Evolutionary conservation across 768 basidiomycete species (phyloP).

Genomic region (Pleurotus eryngii): DNA sequence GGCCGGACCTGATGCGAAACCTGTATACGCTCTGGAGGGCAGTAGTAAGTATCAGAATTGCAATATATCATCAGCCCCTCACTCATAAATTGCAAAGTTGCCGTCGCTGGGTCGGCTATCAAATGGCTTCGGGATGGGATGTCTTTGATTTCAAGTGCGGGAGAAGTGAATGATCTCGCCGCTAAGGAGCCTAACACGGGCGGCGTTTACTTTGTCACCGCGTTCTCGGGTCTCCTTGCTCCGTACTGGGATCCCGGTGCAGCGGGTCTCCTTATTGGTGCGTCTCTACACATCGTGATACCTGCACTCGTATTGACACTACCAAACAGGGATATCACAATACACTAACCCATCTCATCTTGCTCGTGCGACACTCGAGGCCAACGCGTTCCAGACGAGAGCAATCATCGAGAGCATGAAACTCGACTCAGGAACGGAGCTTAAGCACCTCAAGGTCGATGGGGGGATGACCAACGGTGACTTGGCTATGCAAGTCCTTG

Average conservation of each 20-base stretch:
- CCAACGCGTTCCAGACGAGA: slow-evolving; percentile 93
- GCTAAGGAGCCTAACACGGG: slow-evolving; percentile 73
- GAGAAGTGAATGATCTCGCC: slow-evolving; percentile 84
- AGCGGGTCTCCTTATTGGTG: slow-evolving; percentile 80
- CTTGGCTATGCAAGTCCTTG: slow-evolving; percentile 80
- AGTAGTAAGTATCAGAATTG: slow-evolving; percentile 56
- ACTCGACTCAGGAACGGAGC: slow-evolving; percentile 74
- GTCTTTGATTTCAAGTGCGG: slow-evolving; percentile 72
- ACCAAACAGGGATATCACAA: slow-evolving; percentile 60
- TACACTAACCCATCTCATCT: slow-evolving; percentile 93
- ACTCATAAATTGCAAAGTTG: slow-evolving; percentile 44
- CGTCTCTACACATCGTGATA: slow-evolving; percentile 9
- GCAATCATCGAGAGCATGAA: slow-evolving; percentile 96
- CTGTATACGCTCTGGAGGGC: slow-evolving; percentile 93
- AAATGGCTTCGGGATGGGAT: slow-evolving; percentile 97
- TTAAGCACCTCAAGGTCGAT: slow-evolving; percentile 90
- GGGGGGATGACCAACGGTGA: slow-evolving; percentile 99
- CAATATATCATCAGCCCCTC: neutral
- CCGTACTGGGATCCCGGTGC: slow-evolving; percentile 98
- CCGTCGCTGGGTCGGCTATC: slow-evolving; percentile 92
- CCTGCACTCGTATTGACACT: neutral
- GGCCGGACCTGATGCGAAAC: slow-evolving; percentile 70
- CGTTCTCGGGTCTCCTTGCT: slow-evolving; percentile 92
- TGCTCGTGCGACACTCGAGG: slow-evolving; percentile 92
- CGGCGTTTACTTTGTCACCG: slow-evolving; percentile 95